phyloP scores from a whole-genome alignment of 164 flowering plant genomes.

The Kalanchoe fedtschenkoi region DNA sequence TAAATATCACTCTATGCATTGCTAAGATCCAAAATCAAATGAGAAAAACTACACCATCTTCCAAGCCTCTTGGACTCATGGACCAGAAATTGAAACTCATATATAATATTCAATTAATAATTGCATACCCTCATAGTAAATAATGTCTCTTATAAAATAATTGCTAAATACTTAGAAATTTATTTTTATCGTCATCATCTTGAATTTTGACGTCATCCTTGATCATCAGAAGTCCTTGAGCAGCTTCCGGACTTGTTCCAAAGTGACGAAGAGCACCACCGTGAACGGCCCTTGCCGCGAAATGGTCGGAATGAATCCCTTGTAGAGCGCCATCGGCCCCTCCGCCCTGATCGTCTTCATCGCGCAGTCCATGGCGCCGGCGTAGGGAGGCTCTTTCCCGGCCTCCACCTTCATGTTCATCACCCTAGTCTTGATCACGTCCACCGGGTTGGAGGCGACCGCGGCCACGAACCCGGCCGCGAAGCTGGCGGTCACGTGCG shows the following conservation, averaged over 20 bases:
- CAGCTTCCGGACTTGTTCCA: constrained; percentile 76
- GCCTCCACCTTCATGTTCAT: constrained; percentile 87
- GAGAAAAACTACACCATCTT: too few species aligned
- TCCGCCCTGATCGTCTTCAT: constrained; percentile 62
- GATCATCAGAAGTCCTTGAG: constrained; percentile 58
- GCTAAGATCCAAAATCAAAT: too few species aligned
- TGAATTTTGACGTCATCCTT: too few species aligned
- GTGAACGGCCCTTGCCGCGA: constrained; percentile 91
- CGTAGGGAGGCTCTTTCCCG: constrained; percentile 53
- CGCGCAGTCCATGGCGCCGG: constrained; percentile 76
- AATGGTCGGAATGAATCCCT: constrained; percentile 81
- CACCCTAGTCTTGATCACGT: constrained; percentile 81
- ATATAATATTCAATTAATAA: too few species aligned
- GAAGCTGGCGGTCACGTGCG: constrained; percentile 81
- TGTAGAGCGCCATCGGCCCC: constrained; percentile 78
- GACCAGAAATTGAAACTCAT: too few species aligned
- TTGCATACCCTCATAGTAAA: too few species aligned
- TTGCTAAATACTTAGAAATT: too few species aligned
- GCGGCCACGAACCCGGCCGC: constrained; percentile 85
- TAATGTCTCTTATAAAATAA: too few species aligned
- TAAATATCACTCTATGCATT: too few species aligned
- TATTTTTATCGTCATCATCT: too few species aligned
- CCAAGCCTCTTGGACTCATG: too few species aligned
- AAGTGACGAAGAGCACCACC: constrained; percentile 73
- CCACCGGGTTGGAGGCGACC: constrained; percentile 77